Evolutionary conservation across 2,329 filamentous ascomycete species (phyloP), one percentile per base, ranked within the genome.

Genomic region (Immersiporthe knoxdaviesiana): DNA sequence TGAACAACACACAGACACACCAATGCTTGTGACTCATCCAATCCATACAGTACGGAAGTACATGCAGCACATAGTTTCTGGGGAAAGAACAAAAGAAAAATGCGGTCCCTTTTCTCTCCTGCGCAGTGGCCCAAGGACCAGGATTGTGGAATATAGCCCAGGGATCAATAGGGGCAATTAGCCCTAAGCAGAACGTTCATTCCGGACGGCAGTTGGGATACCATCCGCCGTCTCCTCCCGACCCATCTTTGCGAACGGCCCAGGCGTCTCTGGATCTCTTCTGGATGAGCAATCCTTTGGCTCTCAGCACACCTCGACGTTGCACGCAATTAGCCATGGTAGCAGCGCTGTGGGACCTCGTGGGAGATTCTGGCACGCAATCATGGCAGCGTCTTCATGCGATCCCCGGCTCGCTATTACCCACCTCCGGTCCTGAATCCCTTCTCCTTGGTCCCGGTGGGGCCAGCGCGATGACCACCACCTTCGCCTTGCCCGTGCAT

Each of bases 71-170:
- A n/a, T 47, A n/a, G 10, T 39, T 39, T 39, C 6, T 39, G 37
- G 37, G 37, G 11, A 35, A 4, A 35, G 4, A 4, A 12, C 37
- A 12, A 21, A 3, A 12, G 44, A 21, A 2, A 27, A 30, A 14
- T n/a, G 50, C 24, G 8, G 44, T 16, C 50, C 50, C 21, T 54
- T 35, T 35, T 8, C 12, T 35, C 8, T 8, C 12, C 50, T 16
- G 50, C n/a, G 50, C 59, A 39, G 39, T 44, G n/a, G 24, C n/a
- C 27, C 59, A n/a, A 18, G 35, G 35, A 41, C 59, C 37, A 16
- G 59, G 59, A 62, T 62, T 1, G n/a, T n/a, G 35, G 39, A 35
- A 27, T 62, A 62, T 62, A 62, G 59, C n/a, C 37, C 59, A 62
- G 59, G 59, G 59, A 62, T 62, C 18, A 62, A 62, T 39, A 62